Conservation (phyloP, 2,329 filamentous ascomycete species). For the Xylaria sp. region DNA sequence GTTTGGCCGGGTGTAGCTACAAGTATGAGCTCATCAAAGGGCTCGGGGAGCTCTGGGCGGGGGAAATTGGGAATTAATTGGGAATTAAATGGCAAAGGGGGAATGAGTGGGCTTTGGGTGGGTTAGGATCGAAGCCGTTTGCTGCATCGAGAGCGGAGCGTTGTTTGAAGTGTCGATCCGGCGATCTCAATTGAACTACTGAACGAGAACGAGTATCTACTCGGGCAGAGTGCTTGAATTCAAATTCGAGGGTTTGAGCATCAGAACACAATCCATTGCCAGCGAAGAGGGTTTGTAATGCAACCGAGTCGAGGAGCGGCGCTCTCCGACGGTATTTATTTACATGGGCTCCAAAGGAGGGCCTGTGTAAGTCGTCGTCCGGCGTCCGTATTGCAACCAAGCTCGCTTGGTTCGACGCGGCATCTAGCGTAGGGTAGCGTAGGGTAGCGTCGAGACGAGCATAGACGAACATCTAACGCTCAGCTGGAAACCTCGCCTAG, state of each 20-base stretch:
- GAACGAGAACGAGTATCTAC: conserved; percentile 10
- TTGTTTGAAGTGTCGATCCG: conserved; percentile 37
- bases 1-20: background rate
- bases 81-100: background rate
- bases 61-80: too few species aligned
- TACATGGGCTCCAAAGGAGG: background rate
- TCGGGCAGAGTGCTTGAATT: too few species aligned
- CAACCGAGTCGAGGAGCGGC: conserved; percentile 15
- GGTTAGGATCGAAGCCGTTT: conserved; percentile 7
- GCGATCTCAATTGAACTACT: conserved; percentile 39
- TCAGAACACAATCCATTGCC: background rate
- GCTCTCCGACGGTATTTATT: background rate
- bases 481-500: conserved; percentile 5
- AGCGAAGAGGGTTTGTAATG: background rate
- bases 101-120: conserved; percentile 14
- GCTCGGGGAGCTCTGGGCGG: background rate
- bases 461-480: background rate
- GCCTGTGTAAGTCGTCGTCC: background rate
- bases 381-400: background rate
- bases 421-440: too few species aligned
- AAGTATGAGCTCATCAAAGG: conserved; percentile 13
- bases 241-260: background rate
- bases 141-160: conserved; percentile 13
- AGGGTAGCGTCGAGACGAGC: too few species aligned
- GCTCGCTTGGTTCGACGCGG: background rate